Conservation (phyloP, 345 rosid genomes). For the Gossypium sturtianum region DNA sequence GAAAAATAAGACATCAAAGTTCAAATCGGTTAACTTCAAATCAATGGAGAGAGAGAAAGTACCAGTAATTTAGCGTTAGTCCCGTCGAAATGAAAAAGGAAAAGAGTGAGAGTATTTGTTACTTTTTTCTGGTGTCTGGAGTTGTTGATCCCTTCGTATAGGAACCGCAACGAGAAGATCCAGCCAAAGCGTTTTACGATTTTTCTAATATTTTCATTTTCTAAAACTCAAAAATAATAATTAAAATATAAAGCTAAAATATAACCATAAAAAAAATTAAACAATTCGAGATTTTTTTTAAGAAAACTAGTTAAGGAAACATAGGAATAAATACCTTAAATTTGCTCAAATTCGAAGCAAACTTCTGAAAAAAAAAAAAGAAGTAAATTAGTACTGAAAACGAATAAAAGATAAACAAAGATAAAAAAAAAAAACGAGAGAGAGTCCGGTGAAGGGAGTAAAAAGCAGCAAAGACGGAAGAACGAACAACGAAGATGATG, state of each 20-base stretch:
- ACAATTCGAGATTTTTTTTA: neutral
- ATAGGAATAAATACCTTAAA: neutral
- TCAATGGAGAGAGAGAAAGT: neutral
- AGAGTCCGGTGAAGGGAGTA: neutral
- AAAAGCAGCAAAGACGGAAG: neutral
- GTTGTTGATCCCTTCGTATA: constrained; percentile 4
- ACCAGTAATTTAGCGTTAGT: constrained; percentile 11
- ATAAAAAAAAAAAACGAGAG: neutral
- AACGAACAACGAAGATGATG: neutral
- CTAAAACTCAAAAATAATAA: neutral
- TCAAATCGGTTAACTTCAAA: neutral
- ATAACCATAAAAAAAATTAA: neutral
- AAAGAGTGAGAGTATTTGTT: neutral
- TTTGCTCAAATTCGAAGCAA: neutral
- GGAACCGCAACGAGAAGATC: neutral
- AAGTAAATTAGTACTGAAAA: neutral
- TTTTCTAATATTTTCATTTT: neutral
- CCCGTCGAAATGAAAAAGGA: neutral
- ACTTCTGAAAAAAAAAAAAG: neutral
- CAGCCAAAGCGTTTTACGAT: neutral
- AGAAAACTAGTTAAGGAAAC: neutral
- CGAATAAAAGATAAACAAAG: neutral
- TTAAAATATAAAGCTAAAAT: neutral
- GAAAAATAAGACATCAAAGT: neutral
- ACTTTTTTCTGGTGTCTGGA: neutral